Evolutionary conservation across 1,139 yeast genomes (phyloP).

Genomic region (Hanseniaspora sp.): DNA sequence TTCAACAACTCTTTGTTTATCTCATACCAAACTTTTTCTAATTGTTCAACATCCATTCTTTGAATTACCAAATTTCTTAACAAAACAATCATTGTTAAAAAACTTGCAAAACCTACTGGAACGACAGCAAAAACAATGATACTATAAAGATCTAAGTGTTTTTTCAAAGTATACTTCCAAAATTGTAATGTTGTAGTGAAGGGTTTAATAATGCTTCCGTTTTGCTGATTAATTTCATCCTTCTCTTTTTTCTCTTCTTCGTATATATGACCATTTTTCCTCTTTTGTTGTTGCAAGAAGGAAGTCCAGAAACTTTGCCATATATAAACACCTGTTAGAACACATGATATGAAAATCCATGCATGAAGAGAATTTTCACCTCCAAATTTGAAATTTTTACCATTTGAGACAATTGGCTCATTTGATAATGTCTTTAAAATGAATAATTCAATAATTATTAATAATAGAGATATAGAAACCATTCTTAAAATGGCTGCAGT

Average conservation of each 20-base stretch:
- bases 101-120: slow-evolving; percentile 91
- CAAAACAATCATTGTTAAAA: slow-evolving; percentile 78
- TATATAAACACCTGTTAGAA: slow-evolving; percentile 71
- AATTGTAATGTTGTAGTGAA: slow-evolving; percentile 17
- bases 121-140: slow-evolving; percentile 93
- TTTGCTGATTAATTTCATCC: slow-evolving; percentile 16
- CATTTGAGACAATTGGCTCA: slow-evolving; percentile 19
- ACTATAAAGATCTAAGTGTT: slow-evolving; percentile 70
- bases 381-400: slow-evolving; percentile 17
- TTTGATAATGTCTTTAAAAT: slow-evolving; percentile 51
- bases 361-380: slow-evolving; percentile 65
- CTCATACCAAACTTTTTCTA: slow-evolving; percentile 21
- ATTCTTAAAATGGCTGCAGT: slow-evolving; percentile 81
- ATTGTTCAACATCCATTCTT: slow-evolving; percentile 53
- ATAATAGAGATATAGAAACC: slow-evolving; percentile 65
- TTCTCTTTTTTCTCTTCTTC: slow-evolving; percentile 14
- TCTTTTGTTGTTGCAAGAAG: slow-evolving; percentile 36
- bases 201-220: slow-evolving; percentile 11
- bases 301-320: slow-evolving; percentile 84
- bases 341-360: slow-evolving; percentile 82
- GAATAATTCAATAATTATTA: slow-evolving; percentile 60
- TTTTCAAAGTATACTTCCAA: slow-evolving; percentile 25
- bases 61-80: slow-evolving; percentile 63
- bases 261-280: slow-evolving; percentile 11
- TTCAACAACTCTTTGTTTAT: slow-evolving; percentile 5